A percentile compares a stretch with the other conserved stretches of the same genome.
These are phyloP conservation scores for Solanum tarijense DNA, from an alignment of 257 asterid species.

Conservation along the genomic window DNA sequence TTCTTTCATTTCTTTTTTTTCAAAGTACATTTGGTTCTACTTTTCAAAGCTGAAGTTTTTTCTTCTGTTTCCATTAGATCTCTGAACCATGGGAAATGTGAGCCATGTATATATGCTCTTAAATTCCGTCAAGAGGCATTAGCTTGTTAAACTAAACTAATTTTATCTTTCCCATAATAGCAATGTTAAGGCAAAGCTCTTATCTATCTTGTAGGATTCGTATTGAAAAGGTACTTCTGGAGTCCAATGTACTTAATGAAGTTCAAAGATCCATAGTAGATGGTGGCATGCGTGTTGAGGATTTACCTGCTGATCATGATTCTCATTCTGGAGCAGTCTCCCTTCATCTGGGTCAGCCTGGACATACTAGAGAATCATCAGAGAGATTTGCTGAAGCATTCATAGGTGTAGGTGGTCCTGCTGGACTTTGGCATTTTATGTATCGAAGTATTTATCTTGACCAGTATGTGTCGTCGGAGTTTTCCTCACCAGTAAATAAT, in stretches of 20 bases:
- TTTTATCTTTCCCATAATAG: background rate
- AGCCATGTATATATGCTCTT: background rate
- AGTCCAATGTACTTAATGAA: constrained; percentile 83
- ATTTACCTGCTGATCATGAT: constrained; percentile 47
- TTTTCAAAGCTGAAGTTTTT: background rate
- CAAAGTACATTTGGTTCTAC: background rate
- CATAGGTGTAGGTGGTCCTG: constrained; percentile 76
- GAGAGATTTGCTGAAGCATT: constrained; percentile 33
- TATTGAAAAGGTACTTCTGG: constrained; percentile 64
- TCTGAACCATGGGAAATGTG: background rate
- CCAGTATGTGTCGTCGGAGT: constrained; percentile 91
- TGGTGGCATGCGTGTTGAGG: constrained; percentile 86
- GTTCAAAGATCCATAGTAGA: constrained; percentile 78
- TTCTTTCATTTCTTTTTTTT: background rate
- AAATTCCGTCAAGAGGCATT: background rate
- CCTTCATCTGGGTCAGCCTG: constrained; percentile 49
- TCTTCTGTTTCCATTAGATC: background rate
- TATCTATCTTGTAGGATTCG: constrained; percentile 50
- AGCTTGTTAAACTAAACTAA: background rate
- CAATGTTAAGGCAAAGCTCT: background rate
- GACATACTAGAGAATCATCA: constrained; percentile 37
- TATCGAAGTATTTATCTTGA: constrained; percentile 75
- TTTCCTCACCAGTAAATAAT: constrained; percentile 74
- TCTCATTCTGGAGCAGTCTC: constrained; percentile 46
- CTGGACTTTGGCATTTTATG: constrained; percentile 97